Base-by-base conservation (phyloP, 2,329 filamentous ascomycete genomes). In the Rhexocercosporidium sp. region DNA sequence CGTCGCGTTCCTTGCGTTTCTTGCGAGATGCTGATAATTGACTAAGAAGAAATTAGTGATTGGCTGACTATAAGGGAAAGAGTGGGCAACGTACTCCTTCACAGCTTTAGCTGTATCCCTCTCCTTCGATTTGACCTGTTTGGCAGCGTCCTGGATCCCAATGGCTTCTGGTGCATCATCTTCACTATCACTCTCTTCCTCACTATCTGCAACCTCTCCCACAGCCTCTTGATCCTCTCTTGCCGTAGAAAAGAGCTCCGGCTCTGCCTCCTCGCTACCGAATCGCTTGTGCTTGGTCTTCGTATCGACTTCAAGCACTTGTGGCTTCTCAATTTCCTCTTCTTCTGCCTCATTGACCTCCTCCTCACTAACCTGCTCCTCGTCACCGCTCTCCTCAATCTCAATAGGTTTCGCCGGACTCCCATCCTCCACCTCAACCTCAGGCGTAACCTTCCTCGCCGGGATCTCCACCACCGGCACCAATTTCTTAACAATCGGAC, bases 111-210 rank as follows among this genome's bases (percentile, higher is more conserved):
- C 68, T n/a, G 72, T 70, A n/a, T 74, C 71, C 12, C 64, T 69
- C 49, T 70, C 67, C 53, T 70, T 72, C 25, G 34, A 62, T 41
- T 69, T 71, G 22, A 69, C 65, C 27, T 59, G 65, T 27, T 74
- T 56, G 16, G 66, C 65, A 34, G 75, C 75, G 31, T 73, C 70
- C 57, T 75, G 64, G 9, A 65, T 69, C 16, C 69, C 72, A 47
- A 77, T 70, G 25, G 71, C 74, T 62, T 77, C 75, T 47, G 75
- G 75, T 12, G 75, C 75, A 66, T 77, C 75, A 59, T 77, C 73
- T 27, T 77, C 75, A 54, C 73, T 75, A n/a, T 71, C 71, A 29
- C 44, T 53, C 16, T 59, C 59, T 2, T 66, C 67, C 6, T 64
- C 60, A 16, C 53, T 64, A 16, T 64, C 59, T 7, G 34, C 51